Conservation (phyloP, 371 early-diverging fungal species). For the Mucor lusitanicus region DNA sequence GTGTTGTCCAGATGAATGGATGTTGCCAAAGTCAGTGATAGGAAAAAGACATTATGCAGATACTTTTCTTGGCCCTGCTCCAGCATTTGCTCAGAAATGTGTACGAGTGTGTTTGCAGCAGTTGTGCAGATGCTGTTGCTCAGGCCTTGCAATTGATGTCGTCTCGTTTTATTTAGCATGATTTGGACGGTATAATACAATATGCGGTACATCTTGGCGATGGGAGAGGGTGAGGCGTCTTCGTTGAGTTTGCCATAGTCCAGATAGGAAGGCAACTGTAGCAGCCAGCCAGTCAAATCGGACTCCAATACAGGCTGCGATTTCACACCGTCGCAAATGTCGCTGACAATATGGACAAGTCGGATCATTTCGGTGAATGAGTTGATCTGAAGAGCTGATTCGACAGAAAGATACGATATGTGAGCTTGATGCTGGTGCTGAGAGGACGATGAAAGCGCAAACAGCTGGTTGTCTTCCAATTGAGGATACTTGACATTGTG, state of each 20-base stretch:
- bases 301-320: conserved; percentile 4
- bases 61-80: conserved; percentile 21
- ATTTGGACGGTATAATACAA: conserved; percentile 50
- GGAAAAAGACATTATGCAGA: conserved; percentile 30
- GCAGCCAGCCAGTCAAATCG: conserved; percentile 40
- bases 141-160: not conserved
- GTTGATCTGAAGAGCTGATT: conserved; percentile 33
- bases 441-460: conserved; percentile 3
- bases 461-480: conserved; percentile 42
- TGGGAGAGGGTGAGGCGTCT: conserved; percentile 29
- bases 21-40: conserved; percentile 27
- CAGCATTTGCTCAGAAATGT: conserved; percentile 46
- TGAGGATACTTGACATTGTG: conserved; percentile 38
- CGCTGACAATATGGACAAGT: conserved; percentile 29
- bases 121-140: conserved; percentile 30
- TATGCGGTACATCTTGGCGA: conserved; percentile 40
- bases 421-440: not conserved
- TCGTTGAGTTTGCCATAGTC: conserved; percentile 28
- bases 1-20: conserved; percentile 23
- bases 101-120: conserved; percentile 42
- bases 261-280: conserved; percentile 41
- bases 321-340: conserved; percentile 13
- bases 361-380: conserved; percentile 42
- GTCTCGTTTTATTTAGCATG: conserved; percentile 17
- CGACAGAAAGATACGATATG: conserved; percentile 6